A percentile compares a stretch with the other conserved stretches of the same genome.
These are phyloP conservation scores for Fusarium oxysporum DNA, from an alignment of 2,329 filamentous ascomycete genomes.

Conservation along the genomic window DNA sequence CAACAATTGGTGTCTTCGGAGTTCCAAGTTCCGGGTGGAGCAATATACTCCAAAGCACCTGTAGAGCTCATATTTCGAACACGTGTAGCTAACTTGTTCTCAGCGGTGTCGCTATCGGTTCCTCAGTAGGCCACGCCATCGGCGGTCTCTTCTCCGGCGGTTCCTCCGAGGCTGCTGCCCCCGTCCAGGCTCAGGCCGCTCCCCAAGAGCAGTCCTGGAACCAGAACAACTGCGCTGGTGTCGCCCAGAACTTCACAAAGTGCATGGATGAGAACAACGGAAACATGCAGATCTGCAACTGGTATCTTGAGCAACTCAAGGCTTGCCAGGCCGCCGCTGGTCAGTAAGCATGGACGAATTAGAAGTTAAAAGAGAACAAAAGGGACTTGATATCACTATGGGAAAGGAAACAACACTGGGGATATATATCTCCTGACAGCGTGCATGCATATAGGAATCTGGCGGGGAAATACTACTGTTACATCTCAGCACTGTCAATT, in stretches of 20 bases:
- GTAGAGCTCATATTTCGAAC: not conserved
- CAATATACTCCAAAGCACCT: conserved; percentile 3
- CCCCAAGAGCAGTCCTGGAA: conserved; percentile 65
- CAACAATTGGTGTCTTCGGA: not conserved
- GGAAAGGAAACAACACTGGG: conserved; percentile 30
- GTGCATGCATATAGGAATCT: conserved; percentile 38
- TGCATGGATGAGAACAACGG: conserved; percentile 97
- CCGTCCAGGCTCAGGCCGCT: conserved; percentile 59
- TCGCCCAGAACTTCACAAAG: conserved; percentile 87
- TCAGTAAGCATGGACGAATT: conserved; percentile 62
- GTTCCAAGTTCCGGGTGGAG: conserved; percentile 8
- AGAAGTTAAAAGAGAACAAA: not conserved
- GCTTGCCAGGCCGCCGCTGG: conserved; percentile 83
- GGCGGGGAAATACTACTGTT: conserved; percentile 34
- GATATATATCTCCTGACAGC: conserved; percentile 34
- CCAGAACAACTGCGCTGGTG: conserved; percentile 77
- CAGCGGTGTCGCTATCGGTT: conserved; percentile 96
- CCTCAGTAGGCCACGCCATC: conserved; percentile 93
- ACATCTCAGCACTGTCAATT: conserved; percentile 43
- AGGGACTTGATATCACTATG: conserved; percentile 14
- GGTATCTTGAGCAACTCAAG: conserved; percentile 98
- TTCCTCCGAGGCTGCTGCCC: conserved; percentile 65
- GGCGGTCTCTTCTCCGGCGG: conserved; percentile 92
- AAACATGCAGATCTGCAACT: conserved; percentile 95
- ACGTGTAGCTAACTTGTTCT: conserved; percentile 38